A percentile compares a stretch with the other conserved stretches of the same genome.
Conservation (phyloP, 371 early-diverging fungal genomes). For the Mucor lusitanicus region DNA sequence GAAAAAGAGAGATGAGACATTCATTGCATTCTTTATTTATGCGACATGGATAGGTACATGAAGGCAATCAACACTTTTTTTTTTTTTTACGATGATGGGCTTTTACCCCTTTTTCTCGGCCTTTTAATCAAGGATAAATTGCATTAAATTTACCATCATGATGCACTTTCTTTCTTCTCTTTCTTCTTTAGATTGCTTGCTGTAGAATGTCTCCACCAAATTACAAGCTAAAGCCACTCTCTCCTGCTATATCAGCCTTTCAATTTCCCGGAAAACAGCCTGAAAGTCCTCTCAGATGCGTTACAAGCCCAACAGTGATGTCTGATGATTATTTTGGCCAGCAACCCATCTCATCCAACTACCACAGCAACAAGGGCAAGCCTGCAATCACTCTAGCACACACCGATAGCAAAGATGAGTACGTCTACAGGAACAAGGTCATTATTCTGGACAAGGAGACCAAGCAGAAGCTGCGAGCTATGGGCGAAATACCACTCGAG, state of each 20-base stretch:
- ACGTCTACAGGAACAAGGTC: conserved; percentile 7
- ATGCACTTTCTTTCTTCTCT: not conserved
- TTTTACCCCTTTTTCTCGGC: conserved; percentile 5
- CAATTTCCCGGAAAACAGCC: conserved; percentile 26
- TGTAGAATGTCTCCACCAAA: not conserved
- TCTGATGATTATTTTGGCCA: conserved; percentile 8
- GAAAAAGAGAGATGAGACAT: no score
- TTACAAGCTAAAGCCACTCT: conserved; percentile 13
- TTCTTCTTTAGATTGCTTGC: not conserved
- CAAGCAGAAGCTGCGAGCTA: conserved; percentile 30
- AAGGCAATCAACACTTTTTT: not conserved
- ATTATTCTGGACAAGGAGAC: conserved; percentile 23
- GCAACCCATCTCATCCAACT: not conserved
- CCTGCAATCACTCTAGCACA: not conserved
- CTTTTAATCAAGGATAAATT: not conserved
- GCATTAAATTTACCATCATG: not conserved
- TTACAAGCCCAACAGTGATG: not conserved
- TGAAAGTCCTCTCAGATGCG: not conserved
- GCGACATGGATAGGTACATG: no score
- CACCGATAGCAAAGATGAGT: conserved; percentile 5
- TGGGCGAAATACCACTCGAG: conserved; percentile 47
- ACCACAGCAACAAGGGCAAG: no score
- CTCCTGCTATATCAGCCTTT: conserved; percentile 42
- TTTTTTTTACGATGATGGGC: no score
- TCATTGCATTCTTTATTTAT: no score